Percentiles rank a stretch among this genome's conserved stretches.
These are phyloP conservation scores for Schizothecium vesticola DNA, from an alignment of 495 filamentous ascomycete species.

Conservation along the genomic window DNA sequence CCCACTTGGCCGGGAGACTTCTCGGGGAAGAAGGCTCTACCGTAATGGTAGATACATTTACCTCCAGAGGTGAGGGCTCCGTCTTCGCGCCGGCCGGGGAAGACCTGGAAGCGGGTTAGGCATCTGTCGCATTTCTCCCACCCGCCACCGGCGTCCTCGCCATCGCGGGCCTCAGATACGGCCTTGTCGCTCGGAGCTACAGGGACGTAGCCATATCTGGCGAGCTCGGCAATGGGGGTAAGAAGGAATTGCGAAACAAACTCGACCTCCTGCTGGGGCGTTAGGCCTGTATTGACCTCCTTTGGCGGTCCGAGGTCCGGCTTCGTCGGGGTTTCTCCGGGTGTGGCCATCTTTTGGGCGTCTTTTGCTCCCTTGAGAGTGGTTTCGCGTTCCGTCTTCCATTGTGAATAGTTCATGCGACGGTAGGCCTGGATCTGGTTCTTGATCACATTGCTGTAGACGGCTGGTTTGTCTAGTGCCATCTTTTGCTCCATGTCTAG, in stretches of 20 bases:
- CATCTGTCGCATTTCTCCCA: constrained; percentile 91
- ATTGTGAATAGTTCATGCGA: constrained; percentile 63
- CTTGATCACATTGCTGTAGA: constrained; percentile 81
- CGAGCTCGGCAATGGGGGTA: constrained; percentile 54
- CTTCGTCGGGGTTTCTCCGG: constrained; percentile 18
- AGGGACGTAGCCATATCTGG: constrained; percentile 69
- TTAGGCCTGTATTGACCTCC: constrained; percentile 62
- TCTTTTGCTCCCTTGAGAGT: constrained; percentile 27
- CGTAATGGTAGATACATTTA: constrained; percentile 71
- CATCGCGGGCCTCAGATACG: constrained; percentile 52
- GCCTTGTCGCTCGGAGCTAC: constrained; percentile 50
- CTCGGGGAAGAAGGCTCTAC: constrained; percentile 52
- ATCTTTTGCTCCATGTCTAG: constrained; percentile 80
- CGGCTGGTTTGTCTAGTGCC: constrained; percentile 55
- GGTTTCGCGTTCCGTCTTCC: constrained; percentile 47
- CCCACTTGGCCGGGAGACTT: constrained; percentile 34
- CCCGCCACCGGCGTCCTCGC: constrained; percentile 58
- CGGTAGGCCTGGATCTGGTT: constrained; percentile 67
- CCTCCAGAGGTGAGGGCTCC: constrained; percentile 74
- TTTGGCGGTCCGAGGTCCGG: constrained; percentile 30
- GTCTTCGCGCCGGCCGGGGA: constrained; percentile 78
- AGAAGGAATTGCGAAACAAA: constrained; percentile 52
- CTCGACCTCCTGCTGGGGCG: constrained; percentile 58
- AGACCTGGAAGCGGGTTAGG: constrained; percentile 79
- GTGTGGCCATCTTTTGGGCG: constrained; percentile 7